Conservation (phyloP, 2,329 filamentous ascomycete species). For the Fusarium avenaceum region DNA sequence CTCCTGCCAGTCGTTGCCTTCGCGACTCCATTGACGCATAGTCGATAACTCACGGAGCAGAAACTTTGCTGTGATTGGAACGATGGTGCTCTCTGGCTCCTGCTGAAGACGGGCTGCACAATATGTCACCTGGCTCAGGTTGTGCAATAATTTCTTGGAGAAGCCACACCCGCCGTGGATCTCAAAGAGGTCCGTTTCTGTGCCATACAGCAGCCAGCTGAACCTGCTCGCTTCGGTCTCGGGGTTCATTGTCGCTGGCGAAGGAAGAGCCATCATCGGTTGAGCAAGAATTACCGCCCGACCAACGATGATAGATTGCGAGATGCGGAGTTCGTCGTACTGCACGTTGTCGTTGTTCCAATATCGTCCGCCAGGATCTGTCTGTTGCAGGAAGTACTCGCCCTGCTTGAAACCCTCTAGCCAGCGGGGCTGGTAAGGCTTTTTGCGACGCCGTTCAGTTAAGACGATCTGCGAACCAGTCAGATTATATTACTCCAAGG, state of each 20-base stretch:
- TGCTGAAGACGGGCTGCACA: conserved; percentile 54
- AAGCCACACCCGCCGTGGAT: conserved; percentile 60
- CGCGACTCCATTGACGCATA: conserved; percentile 56
- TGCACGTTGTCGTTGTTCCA: conserved; percentile 54
- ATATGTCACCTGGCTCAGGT: conserved; percentile 56
- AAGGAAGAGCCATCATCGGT: conserved; percentile 54
- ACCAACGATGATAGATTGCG: conserved; percentile 58
- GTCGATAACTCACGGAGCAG: conserved; percentile 48
- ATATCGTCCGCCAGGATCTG: conserved; percentile 55
- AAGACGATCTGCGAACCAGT: conserved; percentile 52
- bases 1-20: conserved; percentile 44
- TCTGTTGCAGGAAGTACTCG: conserved; percentile 54
- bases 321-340: conserved; percentile 52
- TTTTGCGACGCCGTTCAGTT: conserved; percentile 54
- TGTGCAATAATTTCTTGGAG: conserved; percentile 56
- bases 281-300: conserved; percentile 57
- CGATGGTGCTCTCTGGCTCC: conserved; percentile 50
- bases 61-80: conserved; percentile 51
- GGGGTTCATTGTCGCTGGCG: conserved; percentile 48
- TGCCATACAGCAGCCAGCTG: conserved; percentile 57
- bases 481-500: not conserved
- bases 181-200: conserved; percentile 52
- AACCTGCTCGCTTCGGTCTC: conserved; percentile 52
- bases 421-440: conserved; percentile 55
- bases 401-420: conserved; percentile 55